Evolutionary conservation across 2,329 filamentous ascomycete genomes (phyloP), one percentile per base, ranked within the genome.

Genomic region (Hypomyces rosellus): DNA sequence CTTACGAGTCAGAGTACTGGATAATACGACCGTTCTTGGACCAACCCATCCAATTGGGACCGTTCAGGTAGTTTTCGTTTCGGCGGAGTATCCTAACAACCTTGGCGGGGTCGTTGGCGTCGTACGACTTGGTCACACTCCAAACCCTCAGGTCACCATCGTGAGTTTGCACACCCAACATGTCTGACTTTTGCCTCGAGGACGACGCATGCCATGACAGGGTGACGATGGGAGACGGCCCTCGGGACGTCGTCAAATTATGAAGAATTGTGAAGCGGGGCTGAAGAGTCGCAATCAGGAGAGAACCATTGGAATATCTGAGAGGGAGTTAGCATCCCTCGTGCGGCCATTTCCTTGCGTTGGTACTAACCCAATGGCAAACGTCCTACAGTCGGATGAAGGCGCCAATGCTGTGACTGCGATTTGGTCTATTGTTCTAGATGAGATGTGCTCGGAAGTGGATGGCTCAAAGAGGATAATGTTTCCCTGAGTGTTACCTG

Each of bases 1-100:
- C 88, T 73, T 76, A 96, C 91, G 85, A 84, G 69, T 96, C 89
- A 5, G 88, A 87, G 68, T 84, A 91, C 69, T 99, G 93, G 56
- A 99, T 84, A 57, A 99, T 90, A 58, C 91, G 86, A 37, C 93
- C 93, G 72, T 96, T 97, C 71, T 96, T 97, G 0, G 93, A 97
- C 93, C 93, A 99, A 16, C 84, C 87, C 76, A 96, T 91, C 93
- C 93, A 99, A 65, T 95, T 96, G 36, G 88, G 86, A 1, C 89
- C 89, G 3, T 82, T 72, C 34, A 82, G 73, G 57, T 80, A 84
- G 57, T 84, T 84, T 54, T 96, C 90, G 7, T 84, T 84, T 60
- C 88, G 80, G 66, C 89, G 92, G 45, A 99, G 73, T 25, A 95
- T 85, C 55, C 93, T 80, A 53, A 97, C 95, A 7, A 96, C 87